Evolutionary conservation across 192 early-diverging fungal species (phyloP).

Genomic region (Backusella australiensis): DNA sequence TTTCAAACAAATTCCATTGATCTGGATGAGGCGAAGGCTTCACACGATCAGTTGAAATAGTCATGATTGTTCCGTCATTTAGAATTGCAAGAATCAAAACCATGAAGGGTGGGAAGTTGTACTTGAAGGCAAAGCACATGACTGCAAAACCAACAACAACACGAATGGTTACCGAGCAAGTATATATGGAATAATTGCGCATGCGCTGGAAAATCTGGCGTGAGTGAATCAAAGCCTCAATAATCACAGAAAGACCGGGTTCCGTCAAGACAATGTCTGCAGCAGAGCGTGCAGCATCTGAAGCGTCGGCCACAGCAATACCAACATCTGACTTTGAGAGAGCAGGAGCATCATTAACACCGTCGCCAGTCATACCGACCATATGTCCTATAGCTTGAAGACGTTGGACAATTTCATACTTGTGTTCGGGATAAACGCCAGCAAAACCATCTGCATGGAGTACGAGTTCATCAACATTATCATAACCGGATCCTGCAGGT

Average conservation of each 20-base stretch:
- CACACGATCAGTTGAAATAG: conserved; percentile 87
- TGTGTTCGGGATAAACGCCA: conserved; percentile 66
- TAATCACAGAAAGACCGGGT: conserved; percentile 82
- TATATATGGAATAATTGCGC: conserved; percentile 90
- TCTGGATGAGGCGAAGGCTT: conserved; percentile 78
- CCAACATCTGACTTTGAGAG: conserved; percentile 71
- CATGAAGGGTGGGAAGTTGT: conserved; percentile 81
- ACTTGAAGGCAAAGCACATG: conserved; percentile 75
- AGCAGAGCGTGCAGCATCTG: conserved; percentile 76
- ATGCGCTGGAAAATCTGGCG: conserved; percentile 97
- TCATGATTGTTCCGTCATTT: conserved; percentile 92
- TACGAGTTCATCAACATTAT: conserved; percentile 58
- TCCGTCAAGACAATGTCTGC: conserved; percentile 78
- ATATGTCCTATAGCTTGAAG: conserved; percentile 69
- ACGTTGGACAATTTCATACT: conserved; percentile 69
- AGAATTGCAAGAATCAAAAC: conserved; percentile 87
- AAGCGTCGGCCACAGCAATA: conserved; percentile 73
- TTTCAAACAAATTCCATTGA: conserved; percentile 88
- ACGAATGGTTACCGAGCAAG: conserved; percentile 85
- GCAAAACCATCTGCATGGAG: conserved; percentile 67
- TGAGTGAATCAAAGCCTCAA: conserved; percentile 88
- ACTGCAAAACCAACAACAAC: conserved; percentile 71
- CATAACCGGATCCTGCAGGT: conserved; percentile 55
- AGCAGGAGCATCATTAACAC: conserved; percentile 73
- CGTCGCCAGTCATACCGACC: conserved; percentile 72